Evolutionary conservation across 768 basidiomycete genomes (phyloP).

Genomic region (Boletellus emodensis): DNA sequence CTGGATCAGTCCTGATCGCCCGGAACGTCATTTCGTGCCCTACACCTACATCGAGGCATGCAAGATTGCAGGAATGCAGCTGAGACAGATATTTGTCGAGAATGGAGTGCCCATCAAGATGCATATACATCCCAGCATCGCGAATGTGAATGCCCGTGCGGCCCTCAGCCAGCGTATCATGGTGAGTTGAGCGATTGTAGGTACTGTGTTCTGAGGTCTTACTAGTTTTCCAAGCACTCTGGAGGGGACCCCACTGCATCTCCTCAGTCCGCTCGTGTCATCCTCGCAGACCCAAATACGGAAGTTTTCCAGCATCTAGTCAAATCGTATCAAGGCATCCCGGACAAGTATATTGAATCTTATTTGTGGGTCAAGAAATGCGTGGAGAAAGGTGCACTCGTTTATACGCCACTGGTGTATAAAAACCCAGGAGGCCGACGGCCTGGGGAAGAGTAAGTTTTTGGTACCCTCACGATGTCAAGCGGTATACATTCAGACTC

Average conservation of each 20-base stretch:
- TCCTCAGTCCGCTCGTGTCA: conserved; percentile 66
- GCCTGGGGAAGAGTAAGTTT: conserved; percentile 72
- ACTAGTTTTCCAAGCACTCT: conserved; percentile 52
- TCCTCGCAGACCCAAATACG: conserved; percentile 77
- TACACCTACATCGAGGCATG: conserved; percentile 83
- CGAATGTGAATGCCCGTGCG: conserved; percentile 67
- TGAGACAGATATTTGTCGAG: conserved; percentile 75
- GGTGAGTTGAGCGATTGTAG: conserved; percentile 37
- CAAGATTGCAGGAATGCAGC: conserved; percentile 66
- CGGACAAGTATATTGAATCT: conserved; percentile 75
- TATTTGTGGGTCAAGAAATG: conserved; percentile 84
- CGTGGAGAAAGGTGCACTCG: conserved; percentile 59
- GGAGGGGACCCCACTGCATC: conserved; percentile 75
- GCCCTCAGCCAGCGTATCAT: conserved; percentile 67
- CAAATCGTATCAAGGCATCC: conserved; percentile 63
- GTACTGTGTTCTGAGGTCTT: background rate
- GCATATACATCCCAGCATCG: conserved; percentile 79
- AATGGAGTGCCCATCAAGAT: conserved; percentile 63
- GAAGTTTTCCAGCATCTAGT: conserved; percentile 72
- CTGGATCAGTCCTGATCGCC: conserved; percentile 66
- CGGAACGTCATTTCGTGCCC: conserved; percentile 74
- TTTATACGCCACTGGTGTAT: conserved; percentile 73
- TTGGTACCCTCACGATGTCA: background rate
- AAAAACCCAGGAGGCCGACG: conserved; percentile 82
- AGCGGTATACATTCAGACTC: conserved; percentile 1